Evolutionary conservation across 495 filamentous ascomycete genomes (phyloP).

Genomic region (Choiromyces venosus): DNA sequence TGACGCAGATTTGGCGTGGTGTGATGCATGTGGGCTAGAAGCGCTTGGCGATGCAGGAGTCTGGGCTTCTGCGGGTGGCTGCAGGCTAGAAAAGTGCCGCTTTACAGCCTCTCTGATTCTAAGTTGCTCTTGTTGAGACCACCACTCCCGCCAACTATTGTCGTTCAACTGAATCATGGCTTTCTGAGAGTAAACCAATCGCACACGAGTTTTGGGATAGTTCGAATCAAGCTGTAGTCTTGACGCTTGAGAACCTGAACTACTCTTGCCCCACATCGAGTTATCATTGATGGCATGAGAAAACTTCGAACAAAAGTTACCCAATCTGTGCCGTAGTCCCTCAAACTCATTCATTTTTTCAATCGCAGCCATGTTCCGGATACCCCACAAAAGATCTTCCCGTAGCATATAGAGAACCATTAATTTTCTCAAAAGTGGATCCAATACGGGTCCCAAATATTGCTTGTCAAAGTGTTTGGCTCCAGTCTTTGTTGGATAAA

Average conservation of each 20-base stretch:
- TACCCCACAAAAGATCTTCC: conserved; percentile 53
- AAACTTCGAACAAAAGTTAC: conserved; percentile 35
- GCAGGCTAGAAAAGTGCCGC: conserved; percentile 53
- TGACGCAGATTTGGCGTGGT: neutral
- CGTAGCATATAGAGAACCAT: conserved; percentile 60
- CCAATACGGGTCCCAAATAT: conserved; percentile 62
- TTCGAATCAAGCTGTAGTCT: conserved; percentile 46
- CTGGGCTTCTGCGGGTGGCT: conserved; percentile 23
- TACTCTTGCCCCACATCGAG: conserved; percentile 11
- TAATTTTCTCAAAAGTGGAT: conserved; percentile 61
- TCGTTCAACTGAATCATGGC: conserved; percentile 54
- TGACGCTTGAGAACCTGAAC: conserved; percentile 42
- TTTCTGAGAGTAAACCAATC: conserved; percentile 49
- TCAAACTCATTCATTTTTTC: conserved; percentile 56
- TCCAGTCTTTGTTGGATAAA: conserved; percentile 63
- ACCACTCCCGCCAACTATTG: conserved; percentile 64
- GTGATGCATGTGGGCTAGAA: neutral
- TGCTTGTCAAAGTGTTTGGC: conserved; percentile 59
- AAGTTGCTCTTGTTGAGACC: conserved; percentile 63
- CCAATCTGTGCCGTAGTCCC: conserved; percentile 51
- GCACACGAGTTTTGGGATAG: conserved; percentile 28
- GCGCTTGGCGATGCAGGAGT: conserved; percentile 4
- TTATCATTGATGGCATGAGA: conserved; percentile 24
- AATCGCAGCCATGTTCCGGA: conserved; percentile 58
- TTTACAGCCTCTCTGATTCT: conserved; percentile 59